Evolutionary conservation across 441 rosid species (phyloP).

Genomic region (Pelargonium australe): DNA sequence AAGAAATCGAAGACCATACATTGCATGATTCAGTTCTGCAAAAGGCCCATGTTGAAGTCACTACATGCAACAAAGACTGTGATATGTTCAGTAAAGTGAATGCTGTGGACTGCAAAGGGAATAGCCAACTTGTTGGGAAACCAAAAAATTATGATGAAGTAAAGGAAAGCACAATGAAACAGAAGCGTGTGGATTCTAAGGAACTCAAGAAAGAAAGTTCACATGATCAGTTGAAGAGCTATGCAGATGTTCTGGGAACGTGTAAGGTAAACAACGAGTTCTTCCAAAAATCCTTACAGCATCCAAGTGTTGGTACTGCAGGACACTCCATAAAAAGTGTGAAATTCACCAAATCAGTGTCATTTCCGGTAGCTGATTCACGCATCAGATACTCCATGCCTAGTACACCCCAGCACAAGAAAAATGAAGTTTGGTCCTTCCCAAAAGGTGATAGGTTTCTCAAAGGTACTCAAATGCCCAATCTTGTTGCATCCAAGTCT

Average conservation of each 20-base stretch:
- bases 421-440: conserved; percentile 57
- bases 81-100: not conserved
- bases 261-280: conserved; percentile 48
- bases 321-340: conserved; percentile 23
- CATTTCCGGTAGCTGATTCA: conserved; percentile 57
- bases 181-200: conserved; percentile 20
- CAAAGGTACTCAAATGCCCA: conserved; percentile 23
- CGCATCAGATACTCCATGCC: conserved; percentile 28
- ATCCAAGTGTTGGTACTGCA: conserved; percentile 30
- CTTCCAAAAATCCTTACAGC: conserved; percentile 40
- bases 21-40: no score
- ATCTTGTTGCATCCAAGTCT: conserved; percentile 14
- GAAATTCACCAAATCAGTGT: conserved; percentile 58
- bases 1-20: conserved; percentile 11
- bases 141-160: no score
- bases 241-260: conserved; percentile 47
- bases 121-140: no score
- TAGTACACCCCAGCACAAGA: conserved; percentile 62
- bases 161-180: conserved; percentile 9
- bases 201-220: conserved; percentile 22
- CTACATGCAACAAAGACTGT: not conserved
- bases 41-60: no score
- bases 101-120: no score
- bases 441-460: conserved; percentile 29
- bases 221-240: conserved; percentile 36